Percentiles rank a stretch among this genome's conserved stretches.
These are phyloP conservation scores for Podila minutissima DNA, from an alignment of 192 early-diverging fungal species.

Conservation along the genomic window DNA sequence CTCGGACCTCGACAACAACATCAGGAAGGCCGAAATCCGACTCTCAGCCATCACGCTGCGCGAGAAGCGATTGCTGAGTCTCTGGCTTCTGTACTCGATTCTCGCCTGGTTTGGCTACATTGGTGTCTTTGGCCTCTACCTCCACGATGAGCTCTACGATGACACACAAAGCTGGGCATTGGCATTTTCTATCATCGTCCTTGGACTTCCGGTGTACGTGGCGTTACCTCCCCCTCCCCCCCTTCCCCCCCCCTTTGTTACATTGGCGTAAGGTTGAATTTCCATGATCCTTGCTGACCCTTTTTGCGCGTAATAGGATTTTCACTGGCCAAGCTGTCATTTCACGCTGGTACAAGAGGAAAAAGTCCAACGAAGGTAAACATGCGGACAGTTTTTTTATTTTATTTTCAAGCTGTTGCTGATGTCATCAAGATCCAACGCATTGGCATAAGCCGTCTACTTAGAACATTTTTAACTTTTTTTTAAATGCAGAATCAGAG, in stretches of 20 bases:
- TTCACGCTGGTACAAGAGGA: constrained; percentile 57
- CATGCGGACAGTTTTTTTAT: neutral
- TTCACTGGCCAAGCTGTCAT: constrained; percentile 50
- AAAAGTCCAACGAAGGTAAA: constrained; percentile 60
- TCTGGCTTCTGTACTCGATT: constrained; percentile 69
- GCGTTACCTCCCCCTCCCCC: neutral
- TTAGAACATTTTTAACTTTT: neutral
- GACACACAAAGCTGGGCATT: constrained; percentile 56
- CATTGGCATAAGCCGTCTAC: neutral
- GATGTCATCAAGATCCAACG: neutral
- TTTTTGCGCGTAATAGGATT: constrained; percentile 35
- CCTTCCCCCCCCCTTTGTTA: too few species aligned
- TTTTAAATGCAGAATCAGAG: constrained; percentile 34
- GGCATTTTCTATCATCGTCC: constrained; percentile 53
- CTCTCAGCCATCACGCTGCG: constrained; percentile 73
- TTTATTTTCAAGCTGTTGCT: neutral
- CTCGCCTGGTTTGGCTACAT: constrained; percentile 66
- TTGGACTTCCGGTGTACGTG: constrained; percentile 55
- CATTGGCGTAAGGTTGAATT: constrained; percentile 10
- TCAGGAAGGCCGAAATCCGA: constrained; percentile 68
- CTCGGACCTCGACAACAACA: constrained; percentile 72
- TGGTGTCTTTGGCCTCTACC: constrained; percentile 59
- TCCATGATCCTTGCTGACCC: constrained; percentile 9
- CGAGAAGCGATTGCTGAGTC: constrained; percentile 59
- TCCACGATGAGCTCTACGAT: constrained; percentile 53